Conservation (phyloP, 208 protist genomes). For the Trichomonas gallinae region DNA sequence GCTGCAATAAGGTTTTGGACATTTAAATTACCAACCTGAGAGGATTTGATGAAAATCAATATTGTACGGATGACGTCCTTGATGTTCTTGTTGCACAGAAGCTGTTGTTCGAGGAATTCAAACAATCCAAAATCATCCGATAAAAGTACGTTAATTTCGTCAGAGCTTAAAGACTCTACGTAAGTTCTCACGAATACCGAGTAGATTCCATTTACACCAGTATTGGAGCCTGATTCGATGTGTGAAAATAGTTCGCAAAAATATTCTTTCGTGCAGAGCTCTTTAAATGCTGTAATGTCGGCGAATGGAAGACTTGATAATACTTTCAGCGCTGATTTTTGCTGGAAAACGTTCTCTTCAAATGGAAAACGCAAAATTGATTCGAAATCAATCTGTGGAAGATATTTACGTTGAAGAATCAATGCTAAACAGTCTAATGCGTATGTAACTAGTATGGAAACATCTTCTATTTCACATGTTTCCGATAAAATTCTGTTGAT, state of each 20-base stretch:
- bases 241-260: not conserved
- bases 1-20: not conserved
- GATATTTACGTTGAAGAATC: not conserved
- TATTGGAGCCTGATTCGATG: not conserved
- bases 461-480: not conserved
- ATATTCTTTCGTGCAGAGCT: not conserved
- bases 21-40: not conserved
- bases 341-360: not conserved
- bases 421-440: not conserved
- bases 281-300: not conserved
- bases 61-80: not conserved
- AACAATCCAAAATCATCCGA: not conserved
- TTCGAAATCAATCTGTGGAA: not conserved
- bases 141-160: not conserved
- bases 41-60: not conserved
- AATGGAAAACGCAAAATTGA: not conserved
- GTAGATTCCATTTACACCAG: not conserved
- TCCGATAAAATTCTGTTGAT: not conserved
- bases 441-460: not conserved
- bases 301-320: not conserved
- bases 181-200: not conserved
- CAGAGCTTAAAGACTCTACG: not conserved
- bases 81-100: not conserved
- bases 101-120: not conserved
- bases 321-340: not conserved